A percentile compares a stretch with the other conserved stretches of the same genome.
These are phyloP conservation scores for Cylindrotheca fusiformis DNA, from an alignment of 108 stramenopile species.

Conservation along the genomic window DNA sequence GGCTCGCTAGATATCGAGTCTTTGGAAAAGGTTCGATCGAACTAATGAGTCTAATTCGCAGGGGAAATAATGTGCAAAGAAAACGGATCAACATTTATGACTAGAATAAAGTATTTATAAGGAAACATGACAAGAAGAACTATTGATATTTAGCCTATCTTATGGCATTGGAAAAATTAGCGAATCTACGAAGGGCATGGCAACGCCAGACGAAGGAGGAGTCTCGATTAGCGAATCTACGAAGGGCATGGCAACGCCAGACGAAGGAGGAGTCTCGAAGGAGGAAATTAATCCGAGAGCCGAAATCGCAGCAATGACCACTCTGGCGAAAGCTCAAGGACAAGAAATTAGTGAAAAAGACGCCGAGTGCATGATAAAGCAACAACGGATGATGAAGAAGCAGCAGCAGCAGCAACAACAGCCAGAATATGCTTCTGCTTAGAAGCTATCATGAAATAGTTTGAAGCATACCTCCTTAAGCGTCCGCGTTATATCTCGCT, in stretches of 20 bases:
- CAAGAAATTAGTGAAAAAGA: constrained; percentile 81
- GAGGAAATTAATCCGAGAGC: constrained; percentile 76
- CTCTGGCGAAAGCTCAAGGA: constrained; percentile 89
- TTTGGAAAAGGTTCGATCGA: no score
- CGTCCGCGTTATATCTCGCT: constrained; percentile 75
- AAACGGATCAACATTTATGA: no score
- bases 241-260: constrained; percentile 7
- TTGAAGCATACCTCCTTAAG: constrained; percentile 73
- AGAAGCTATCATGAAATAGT: constrained; percentile 75
- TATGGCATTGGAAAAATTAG: constrained; percentile 55
- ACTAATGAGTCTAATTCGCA: no score
- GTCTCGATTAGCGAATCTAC: constrained; percentile 34
- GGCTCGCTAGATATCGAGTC: no score
- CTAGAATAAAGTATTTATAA: no score
- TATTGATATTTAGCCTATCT: no score
- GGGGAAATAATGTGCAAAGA: no score
- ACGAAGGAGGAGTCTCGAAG: constrained; percentile 6
- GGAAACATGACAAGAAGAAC: no score
- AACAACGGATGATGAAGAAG: constrained; percentile 43
- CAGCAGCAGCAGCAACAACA: no score
- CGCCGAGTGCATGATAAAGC: constrained; percentile 79
- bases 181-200: constrained; percentile 33
- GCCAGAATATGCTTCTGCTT: no score
- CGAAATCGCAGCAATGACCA: constrained; percentile 87
- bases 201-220: background rate